These are phyloP conservation scores for Plenodomus biglobosus DNA, from an alignment of 2,329 filamentous ascomycete species.

Conservation along the genomic window DNA sequence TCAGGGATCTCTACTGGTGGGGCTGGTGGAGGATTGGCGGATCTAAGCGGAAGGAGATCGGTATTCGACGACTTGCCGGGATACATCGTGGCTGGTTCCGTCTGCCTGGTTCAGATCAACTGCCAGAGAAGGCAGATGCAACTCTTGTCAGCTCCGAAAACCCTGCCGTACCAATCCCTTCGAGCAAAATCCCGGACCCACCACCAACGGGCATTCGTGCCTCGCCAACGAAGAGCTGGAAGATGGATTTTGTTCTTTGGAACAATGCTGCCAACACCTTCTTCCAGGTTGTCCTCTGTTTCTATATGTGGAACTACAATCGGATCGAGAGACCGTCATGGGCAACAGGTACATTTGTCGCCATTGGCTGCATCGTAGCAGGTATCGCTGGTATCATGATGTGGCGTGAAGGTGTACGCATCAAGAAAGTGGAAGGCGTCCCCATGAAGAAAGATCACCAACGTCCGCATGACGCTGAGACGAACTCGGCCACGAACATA, in stretches of 20 bases:
- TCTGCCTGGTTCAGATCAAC: slow-evolving; percentile 63
- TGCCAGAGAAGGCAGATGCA: slow-evolving; percentile 44
- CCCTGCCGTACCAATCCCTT: slow-evolving; percentile 63
- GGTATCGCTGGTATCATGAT: slow-evolving; percentile 69
- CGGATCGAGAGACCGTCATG: slow-evolving; percentile 73
- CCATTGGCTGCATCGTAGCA: slow-evolving; percentile 69
- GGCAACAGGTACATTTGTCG: slow-evolving; percentile 79
- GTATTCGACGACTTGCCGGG: slow-evolving; percentile 69
- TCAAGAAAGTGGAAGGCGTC: slow-evolving; percentile 45
- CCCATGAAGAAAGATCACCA: slow-evolving; percentile 31
- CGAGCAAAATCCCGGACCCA: slow-evolving; percentile 62
- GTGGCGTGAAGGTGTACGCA: slow-evolving; percentile 65
- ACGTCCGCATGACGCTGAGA: slow-evolving; percentile 25
- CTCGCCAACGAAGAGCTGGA: slow-evolving; percentile 68
- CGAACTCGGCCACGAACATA: slow-evolving; percentile 19
- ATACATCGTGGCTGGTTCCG: slow-evolving; percentile 77
- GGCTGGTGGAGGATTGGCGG: slow-evolving; percentile 61
- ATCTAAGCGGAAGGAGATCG: slow-evolving; percentile 50
- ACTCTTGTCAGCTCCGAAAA: slow-evolving; percentile 40
- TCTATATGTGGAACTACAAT: slow-evolving; percentile 82
- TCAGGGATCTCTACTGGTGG: slow-evolving; percentile 76
- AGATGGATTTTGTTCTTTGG: slow-evolving; percentile 78
- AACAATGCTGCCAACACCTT: slow-evolving; percentile 78
- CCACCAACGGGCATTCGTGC: slow-evolving; percentile 74
- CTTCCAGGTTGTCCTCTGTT: slow-evolving; percentile 71